Base-by-base conservation (phyloP, 805 yeast genomes). In the Starmerella kuoi region DNA sequence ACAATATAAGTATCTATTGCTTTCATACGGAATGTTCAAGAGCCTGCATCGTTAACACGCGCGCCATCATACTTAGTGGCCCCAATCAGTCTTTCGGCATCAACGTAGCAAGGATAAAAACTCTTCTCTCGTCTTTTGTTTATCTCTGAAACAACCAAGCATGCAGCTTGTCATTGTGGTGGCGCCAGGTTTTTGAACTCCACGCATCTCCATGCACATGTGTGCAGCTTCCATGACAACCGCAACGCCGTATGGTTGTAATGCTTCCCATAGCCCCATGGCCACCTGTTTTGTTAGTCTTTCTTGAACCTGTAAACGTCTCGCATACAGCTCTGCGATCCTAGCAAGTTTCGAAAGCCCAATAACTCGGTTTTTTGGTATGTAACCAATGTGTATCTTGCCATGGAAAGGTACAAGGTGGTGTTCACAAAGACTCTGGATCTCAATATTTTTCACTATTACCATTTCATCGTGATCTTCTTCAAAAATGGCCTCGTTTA, bases 401-500 rank as follows among this genome's bases (percentile, higher is more conserved):
- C 99, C 99, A 55, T 77, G 83, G 60, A 91, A 91, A 19, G 99
- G 99, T 22, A 93, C 99, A 55, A 91, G 66, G 64, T 91, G 99
- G 61, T 91, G 99, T 64, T 91, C 99, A 63, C 99, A 91, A 41
- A 91, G 68, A 3, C 95, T 84, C 60, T 78, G 82, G 41, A 91
- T 74, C 54, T 85, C 95, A 44, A 91, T 91, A 61, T 91, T 96
- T 57, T 88, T 73, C 21, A 91, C 98, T 50, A 91, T 87, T 37
- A 91, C 97, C 97, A 91, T 91, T 59, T 91, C 99, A 61, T 91
- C 97, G 59, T 91, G 98, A 59, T 91, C 94, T 60, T 91, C 97
- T 60, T 91, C 96, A 55, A 91, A 91, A 5, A 91, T 94, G 0
- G 98, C 98, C 47, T 87, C 72, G 55, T 91, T 88, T 56, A 91